These are phyloP conservation scores for Thecamonas trahens DNA, from an alignment of 78 protist genomes.

Conservation along the genomic window DNA sequence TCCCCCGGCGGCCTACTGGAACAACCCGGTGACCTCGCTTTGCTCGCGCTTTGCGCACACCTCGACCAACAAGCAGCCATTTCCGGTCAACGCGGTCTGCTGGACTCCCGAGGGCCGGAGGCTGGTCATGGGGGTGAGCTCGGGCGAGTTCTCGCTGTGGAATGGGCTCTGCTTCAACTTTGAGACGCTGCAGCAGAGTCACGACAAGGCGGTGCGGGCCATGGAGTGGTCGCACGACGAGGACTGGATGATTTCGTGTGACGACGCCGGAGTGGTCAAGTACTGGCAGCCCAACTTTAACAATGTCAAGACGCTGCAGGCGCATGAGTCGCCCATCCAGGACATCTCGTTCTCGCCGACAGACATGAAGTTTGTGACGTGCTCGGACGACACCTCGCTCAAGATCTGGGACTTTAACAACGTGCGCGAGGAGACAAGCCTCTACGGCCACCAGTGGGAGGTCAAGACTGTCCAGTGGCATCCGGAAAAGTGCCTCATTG, in stretches of 20 bases:
- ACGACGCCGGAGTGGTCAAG: conserved; percentile 71
- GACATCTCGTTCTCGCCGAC: conserved; percentile 51
- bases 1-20: no score
- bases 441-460: conserved; percentile 89
- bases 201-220: conserved; percentile 75
- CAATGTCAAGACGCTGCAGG: conserved; percentile 65
- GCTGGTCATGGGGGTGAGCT: conserved; percentile 62
- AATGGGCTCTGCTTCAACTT: conserved; percentile 85
- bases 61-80: conserved; percentile 58
- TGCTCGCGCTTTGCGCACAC: conserved; percentile 59
- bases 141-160: conserved; percentile 90
- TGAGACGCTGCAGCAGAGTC: conserved; percentile 83
- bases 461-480: conserved; percentile 84
- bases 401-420: conserved; percentile 75
- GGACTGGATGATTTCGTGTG: conserved; percentile 81
- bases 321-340: conserved; percentile 60
- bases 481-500: conserved; percentile 71
- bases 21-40: conserved; percentile 40
- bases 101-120: conserved; percentile 85
- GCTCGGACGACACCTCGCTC: conserved; percentile 73
- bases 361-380: conserved; percentile 72
- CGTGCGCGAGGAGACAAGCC: conserved; percentile 37
- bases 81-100: conserved; percentile 56
- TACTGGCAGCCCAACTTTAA: conserved; percentile 92
- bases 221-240: conserved; percentile 80